phyloP scores from a whole-genome alignment of 805 yeast species.

The Lipomyces chichibuensis region DNA sequence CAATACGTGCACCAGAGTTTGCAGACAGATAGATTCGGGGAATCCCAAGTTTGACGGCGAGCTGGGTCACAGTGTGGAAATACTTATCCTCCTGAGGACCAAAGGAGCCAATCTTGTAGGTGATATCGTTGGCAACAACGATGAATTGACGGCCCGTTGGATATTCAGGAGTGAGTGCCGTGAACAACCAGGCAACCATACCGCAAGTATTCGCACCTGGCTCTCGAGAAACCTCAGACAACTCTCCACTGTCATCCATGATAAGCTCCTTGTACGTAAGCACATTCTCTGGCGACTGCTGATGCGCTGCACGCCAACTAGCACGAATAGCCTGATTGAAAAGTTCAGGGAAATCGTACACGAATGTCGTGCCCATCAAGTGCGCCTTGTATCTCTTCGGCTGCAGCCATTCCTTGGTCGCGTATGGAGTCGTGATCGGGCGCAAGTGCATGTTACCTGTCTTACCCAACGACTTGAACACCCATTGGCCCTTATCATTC shows the following conservation, averaged over 20 bases:
- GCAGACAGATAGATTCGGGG: slow-evolving; percentile 97
- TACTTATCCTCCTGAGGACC: slow-evolving; percentile 95
- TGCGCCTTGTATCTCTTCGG: slow-evolving; percentile 99
- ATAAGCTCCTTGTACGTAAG: slow-evolving; percentile 83
- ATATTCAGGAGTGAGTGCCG: slow-evolving; percentile 93
- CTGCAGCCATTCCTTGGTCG: slow-evolving; percentile 96
- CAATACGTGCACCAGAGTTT: slow-evolving; percentile 98
- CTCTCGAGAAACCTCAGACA: slow-evolving; percentile 89
- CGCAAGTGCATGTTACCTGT: slow-evolving; percentile 98
- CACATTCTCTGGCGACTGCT: slow-evolving; percentile 66
- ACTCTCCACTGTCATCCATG: slow-evolving; percentile 72
- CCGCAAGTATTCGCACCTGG: slow-evolving; percentile 96
- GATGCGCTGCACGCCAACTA: slow-evolving; percentile 65
- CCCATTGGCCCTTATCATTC: slow-evolving; percentile 93
- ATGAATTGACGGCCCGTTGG: slow-evolving; percentile 95
- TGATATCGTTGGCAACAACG: slow-evolving; percentile 94
- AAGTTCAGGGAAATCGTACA: slow-evolving; percentile 97
- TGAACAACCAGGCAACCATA: slow-evolving; percentile 94
- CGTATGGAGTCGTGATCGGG: slow-evolving; percentile 93
- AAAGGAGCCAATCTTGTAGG: slow-evolving; percentile 97
- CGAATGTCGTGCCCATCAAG: slow-evolving; percentile 96
- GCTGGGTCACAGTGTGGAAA: slow-evolving; percentile 89
- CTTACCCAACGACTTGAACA: slow-evolving; percentile 86
- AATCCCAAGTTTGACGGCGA: slow-evolving; percentile 85
- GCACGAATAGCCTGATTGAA: slow-evolving; percentile 89